A percentile compares a stretch with the other conserved stretches of the same genome.
These are phyloP conservation scores for Pichia paraexigua DNA, from an alignment of 805 yeast species.

Conservation along the genomic window DNA sequence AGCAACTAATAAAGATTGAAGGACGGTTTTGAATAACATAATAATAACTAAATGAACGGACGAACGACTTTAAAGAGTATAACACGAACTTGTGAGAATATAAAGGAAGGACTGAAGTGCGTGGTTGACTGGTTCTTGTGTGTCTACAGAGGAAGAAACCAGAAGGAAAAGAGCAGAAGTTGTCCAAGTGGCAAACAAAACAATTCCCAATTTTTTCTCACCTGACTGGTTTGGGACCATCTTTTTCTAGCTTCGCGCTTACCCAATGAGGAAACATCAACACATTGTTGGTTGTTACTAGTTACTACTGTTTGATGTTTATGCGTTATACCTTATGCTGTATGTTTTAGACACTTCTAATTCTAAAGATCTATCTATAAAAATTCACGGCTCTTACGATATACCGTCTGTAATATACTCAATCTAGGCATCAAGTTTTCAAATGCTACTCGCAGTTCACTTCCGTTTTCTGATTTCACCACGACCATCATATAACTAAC, in stretches of 20 bases:
- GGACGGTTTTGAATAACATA: slow-evolving; percentile 28
- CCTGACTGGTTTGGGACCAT: neutral
- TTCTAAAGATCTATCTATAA: neutral
- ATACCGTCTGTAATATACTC: slow-evolving; percentile 23
- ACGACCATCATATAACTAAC: slow-evolving; percentile 56
- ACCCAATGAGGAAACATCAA: neutral
- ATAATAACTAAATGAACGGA: slow-evolving; percentile 4
- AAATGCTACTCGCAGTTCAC: slow-evolving; percentile 21
- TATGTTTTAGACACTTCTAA: no score
- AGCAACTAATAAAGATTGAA: slow-evolving; percentile 29
- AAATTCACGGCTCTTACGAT: slow-evolving; percentile 11
- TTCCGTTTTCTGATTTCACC: slow-evolving; percentile 30
- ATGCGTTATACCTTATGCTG: no score
- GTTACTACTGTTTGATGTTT: neutral
- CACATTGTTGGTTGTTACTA: neutral
- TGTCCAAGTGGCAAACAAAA: neutral
- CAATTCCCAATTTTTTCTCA: neutral
- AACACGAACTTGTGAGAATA: neutral
- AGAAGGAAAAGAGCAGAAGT: neutral
- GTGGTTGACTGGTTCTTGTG: neutral
- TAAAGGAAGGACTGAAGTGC: neutral
- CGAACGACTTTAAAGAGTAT: slow-evolving; percentile 2
- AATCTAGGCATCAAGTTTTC: slow-evolving; percentile 26
- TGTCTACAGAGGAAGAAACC: neutral
- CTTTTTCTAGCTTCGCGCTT: neutral